phyloP scores from a whole-genome alignment of 441 rosid genomes.

The California macrophylla region DNA sequence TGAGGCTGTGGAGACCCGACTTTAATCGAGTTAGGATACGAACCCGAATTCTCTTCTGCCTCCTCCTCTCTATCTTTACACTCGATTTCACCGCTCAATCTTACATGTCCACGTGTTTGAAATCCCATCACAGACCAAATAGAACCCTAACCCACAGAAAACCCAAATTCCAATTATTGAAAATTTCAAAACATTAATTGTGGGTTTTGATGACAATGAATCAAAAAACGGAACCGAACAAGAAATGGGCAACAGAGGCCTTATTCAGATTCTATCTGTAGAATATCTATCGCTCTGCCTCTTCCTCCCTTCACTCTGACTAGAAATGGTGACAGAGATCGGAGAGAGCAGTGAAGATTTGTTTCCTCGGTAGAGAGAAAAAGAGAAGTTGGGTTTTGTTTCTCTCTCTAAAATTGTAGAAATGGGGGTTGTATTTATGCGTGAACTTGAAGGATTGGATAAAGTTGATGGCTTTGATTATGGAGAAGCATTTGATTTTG shows the following conservation, averaged over 20 bases:
- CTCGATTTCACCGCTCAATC: neutral
- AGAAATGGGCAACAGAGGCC: neutral
- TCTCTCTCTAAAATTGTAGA: conserved; percentile 1
- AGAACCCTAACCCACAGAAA: conserved; percentile 3
- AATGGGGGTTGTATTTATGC: neutral
- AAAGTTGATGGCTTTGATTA: conserved; percentile 3
- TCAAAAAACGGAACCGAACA: neutral
- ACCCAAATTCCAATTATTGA: conserved; percentile 1
- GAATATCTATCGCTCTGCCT: neutral
- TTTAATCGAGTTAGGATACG: conserved; percentile 13
- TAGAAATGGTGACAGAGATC: neutral
- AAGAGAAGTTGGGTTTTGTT: neutral
- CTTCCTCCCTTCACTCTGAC: neutral
- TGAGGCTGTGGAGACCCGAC: conserved; percentile 21
- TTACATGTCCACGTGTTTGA: neutral
- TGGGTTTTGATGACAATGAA: neutral
- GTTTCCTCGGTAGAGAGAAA: neutral
- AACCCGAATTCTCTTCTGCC: neutral
- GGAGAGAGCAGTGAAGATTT: neutral
- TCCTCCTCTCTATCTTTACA: neutral
- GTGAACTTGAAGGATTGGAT: neutral
- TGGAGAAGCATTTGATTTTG: conserved; percentile 1
- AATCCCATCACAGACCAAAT: conserved; percentile 1
- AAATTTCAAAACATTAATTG: neutral
- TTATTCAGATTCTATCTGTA: neutral